Evolutionary conservation across 2,329 filamentous ascomycete species (phyloP), one percentile per base, ranked within the genome.

Genomic region (Colletotrichum sidae): DNA sequence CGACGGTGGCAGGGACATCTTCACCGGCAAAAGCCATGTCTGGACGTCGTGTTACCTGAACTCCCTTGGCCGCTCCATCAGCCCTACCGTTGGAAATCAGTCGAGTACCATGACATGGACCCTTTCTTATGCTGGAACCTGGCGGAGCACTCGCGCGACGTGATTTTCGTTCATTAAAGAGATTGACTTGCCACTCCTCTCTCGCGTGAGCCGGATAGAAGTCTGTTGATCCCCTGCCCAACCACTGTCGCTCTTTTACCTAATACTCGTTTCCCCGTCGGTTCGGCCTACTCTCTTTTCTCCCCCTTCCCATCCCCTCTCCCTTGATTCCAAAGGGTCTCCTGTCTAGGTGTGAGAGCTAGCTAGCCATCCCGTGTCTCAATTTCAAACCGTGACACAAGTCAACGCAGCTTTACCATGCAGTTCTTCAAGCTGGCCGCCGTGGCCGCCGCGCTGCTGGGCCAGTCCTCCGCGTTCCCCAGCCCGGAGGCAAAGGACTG

Each of bases 181-280:
- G 47, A 60, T 44, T 54, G 50, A 56, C 33, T 55, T 62, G 56
- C 55, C 62, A 65, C 51, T 47, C 34, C 56, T 34, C 37, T 38
- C 37, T 52, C 41, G 25, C 46, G 41, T 35, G 42, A 54, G 25
- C 25, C 4, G 25, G 25, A 25, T 25, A 25, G 52, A 58, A 58
- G 11, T 51, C 45, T 58, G 62, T 39, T 51, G 41, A 65, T 60
- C 62, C 62, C 57, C 58, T 55, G 46, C 52, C 55, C 41, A 61
- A 65, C 57, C 62, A 60, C 52, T 35, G 52, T 53, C 57, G 45
- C 61, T 55, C 61, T 51, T 65, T 65, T 61, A 55, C 41, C 35
- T 25, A 25, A 25, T 25, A 25, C 25, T 25, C 25, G 25, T 25
- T 46, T 53, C 45, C 34, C 51, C 62, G 45, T 58, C 52, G 50